Percentiles rank a stretch among this genome's conserved stretches.
Conservation (phyloP, 805 yeast species). For the Saccharomycopsis javanensis region DNA sequence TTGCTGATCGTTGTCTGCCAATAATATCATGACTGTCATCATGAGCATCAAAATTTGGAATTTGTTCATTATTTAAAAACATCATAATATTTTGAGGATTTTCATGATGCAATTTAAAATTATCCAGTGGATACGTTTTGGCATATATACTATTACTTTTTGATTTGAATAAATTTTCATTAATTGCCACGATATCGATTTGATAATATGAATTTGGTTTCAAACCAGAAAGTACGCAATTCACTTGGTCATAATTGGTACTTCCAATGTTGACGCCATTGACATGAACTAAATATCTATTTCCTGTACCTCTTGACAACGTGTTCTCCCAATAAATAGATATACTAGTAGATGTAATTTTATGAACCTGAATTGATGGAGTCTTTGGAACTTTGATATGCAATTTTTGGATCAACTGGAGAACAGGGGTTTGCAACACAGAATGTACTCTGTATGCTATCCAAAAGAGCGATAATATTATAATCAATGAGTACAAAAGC, state of each 20-base stretch:
- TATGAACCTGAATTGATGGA: constrained; percentile 11
- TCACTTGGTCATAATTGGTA: constrained; percentile 6
- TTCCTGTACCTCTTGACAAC: constrained; percentile 9
- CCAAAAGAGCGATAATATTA: constrained; percentile 12
- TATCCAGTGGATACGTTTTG: constrained; percentile 12
- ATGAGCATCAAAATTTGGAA: background rate
- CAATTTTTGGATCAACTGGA: constrained; percentile 8
- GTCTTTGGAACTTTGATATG: constrained; percentile 14
- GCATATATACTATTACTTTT: constrained; percentile 14
- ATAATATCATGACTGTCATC: background rate
- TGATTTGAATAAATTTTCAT: constrained; percentile 7
- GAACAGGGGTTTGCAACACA: constrained; percentile 8
- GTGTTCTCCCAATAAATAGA: constrained; percentile 16
- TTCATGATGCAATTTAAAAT: constrained; percentile 6
- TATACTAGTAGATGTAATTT: constrained; percentile 4
- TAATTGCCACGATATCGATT: constrained; percentile 15
- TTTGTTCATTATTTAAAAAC: constrained; percentile 4
- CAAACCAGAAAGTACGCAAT: constrained; percentile 11
- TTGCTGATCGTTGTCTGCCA: background rate
- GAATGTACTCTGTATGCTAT: constrained; percentile 3
- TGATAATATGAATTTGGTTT: constrained; percentile 16
- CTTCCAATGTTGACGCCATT: constrained; percentile 13
- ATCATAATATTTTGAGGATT: constrained; percentile 15
- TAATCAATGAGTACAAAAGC: constrained; percentile 8
- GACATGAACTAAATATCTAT: constrained; percentile 11